A percentile compares a stretch with the other conserved stretches of the same genome.
Evolutionary conservation across 169 alveolate genomes (phyloP).

Genomic region (Eimeria falciformis): DNA sequence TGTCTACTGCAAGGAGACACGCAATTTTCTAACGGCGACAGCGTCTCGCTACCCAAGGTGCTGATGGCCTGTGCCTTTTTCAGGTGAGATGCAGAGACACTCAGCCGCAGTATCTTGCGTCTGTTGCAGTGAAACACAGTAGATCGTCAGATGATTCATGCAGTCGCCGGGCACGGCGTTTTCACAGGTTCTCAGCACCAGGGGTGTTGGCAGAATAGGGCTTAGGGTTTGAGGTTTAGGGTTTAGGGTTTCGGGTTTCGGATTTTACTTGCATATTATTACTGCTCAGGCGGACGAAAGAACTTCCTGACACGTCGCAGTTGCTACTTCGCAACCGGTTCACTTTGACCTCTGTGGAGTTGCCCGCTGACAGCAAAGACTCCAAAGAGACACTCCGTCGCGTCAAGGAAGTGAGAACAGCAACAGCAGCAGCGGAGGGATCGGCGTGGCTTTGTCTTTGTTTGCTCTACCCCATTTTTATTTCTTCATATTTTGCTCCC

Average conservation of each 20-base stretch:
- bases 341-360: not conserved
- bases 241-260: too few species aligned
- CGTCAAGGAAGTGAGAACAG: not conserved
- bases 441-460: not conserved
- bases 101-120: too few species aligned
- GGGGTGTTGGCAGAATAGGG: not conserved
- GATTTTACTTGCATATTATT: not conserved
- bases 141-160: too few species aligned
- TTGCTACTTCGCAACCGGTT: slow-evolving; percentile 22
- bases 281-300: not conserved
- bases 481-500: too few species aligned
- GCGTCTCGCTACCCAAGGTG: not conserved
- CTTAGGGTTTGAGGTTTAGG: too few species aligned
- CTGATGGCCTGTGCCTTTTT: slow-evolving; percentile 13
- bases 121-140: too few species aligned
- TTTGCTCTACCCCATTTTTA: not conserved
- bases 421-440: not conserved
- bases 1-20: not conserved
- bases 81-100: not conserved
- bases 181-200: too few species aligned
- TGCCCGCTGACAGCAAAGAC: slow-evolving; percentile 7
- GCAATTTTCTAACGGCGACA: not conserved
- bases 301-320: not conserved
- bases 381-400: not conserved
- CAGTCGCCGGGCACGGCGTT: too few species aligned